A percentile compares a stretch with the other conserved stretches of the same genome.
Evolutionary conservation across 2,329 filamentous ascomycete genomes (phyloP).

Genomic region (Thielaviopsis musarum): DNA sequence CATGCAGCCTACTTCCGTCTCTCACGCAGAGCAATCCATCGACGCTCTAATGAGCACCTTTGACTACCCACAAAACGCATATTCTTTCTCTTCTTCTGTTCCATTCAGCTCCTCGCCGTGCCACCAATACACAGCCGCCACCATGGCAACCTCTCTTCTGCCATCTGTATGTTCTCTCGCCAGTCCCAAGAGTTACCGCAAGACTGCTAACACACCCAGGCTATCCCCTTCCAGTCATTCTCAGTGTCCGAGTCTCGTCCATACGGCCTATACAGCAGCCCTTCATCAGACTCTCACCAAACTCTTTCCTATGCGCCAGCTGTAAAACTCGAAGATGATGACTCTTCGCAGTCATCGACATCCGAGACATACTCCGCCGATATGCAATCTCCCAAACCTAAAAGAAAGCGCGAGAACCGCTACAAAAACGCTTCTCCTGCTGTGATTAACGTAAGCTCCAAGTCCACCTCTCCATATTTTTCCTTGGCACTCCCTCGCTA

Average conservation of each 20-base stretch:
- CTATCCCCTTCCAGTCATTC: background rate
- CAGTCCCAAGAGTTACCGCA: background rate
- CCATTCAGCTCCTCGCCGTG: background rate
- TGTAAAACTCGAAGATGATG: constrained; percentile 11
- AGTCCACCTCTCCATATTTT: background rate
- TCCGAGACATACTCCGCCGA: constrained; percentile 17
- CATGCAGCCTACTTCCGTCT: background rate
- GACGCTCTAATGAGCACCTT: background rate
- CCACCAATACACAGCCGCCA: constrained; percentile 1
- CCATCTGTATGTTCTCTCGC: background rate
- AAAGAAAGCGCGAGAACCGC: constrained; percentile 33
- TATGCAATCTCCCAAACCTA: constrained; percentile 19
- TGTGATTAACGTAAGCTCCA: constrained; percentile 27
- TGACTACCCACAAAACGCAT: background rate
- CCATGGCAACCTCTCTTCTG: background rate
- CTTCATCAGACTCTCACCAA: background rate
- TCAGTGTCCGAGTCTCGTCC: background rate
- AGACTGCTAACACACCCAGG: background rate
- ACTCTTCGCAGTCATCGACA: background rate
- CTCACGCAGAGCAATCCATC: background rate
- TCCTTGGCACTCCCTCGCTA: background rate
- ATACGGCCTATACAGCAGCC: background rate
- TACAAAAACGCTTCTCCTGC: constrained; percentile 35
- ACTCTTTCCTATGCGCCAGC: background rate
- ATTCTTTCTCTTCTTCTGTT: background rate